Percentiles rank a stretch among this genome's conserved stretches.
Evolutionary conservation across 2,329 filamentous ascomycete species (phyloP).

Genomic region (Trichoderma sp.): DNA sequence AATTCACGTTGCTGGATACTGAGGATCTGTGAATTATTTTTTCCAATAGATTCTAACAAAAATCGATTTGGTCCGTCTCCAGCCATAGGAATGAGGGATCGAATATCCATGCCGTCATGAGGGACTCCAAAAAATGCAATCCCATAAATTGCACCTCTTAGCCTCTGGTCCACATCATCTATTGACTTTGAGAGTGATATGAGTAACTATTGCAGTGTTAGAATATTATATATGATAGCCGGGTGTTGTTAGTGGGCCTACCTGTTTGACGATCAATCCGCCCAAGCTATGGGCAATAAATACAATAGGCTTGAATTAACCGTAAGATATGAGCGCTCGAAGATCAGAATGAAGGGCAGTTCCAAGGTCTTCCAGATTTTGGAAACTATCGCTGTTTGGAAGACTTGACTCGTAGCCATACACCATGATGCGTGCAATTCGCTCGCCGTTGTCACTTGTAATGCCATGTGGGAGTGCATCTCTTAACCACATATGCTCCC

Average conservation of each 20-base stretch:
- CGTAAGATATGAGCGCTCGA: not conserved
- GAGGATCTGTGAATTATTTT: not conserved
- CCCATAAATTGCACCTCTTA: not conserved
- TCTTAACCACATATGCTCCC: not conserved
- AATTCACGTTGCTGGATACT: not conserved
- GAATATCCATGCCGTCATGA: not conserved
- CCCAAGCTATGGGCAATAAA: slow-evolving; percentile 5
- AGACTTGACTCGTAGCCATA: not conserved
- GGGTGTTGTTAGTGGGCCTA: not conserved
- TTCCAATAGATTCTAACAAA: not conserved
- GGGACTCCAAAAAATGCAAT: not conserved
- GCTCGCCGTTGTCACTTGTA: not conserved
- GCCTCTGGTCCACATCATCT: not conserved
- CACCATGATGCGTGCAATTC: not conserved
- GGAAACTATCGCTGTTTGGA: not conserved
- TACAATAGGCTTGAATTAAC: not conserved
- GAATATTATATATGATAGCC: not conserved
- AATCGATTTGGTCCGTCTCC: not conserved
- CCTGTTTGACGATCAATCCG: not conserved
- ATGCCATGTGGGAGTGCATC: not conserved
- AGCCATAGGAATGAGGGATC: not conserved
- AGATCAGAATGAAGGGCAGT: not conserved
- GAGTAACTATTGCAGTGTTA: not conserved
- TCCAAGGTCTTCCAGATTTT: not conserved
- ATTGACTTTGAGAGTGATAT: not conserved